A percentile compares a stretch with the other conserved stretches of the same genome.
phyloP scores from a whole-genome alignment of 805 yeast genomes.

The Cyberlindnera samutprakarnensis region DNA sequence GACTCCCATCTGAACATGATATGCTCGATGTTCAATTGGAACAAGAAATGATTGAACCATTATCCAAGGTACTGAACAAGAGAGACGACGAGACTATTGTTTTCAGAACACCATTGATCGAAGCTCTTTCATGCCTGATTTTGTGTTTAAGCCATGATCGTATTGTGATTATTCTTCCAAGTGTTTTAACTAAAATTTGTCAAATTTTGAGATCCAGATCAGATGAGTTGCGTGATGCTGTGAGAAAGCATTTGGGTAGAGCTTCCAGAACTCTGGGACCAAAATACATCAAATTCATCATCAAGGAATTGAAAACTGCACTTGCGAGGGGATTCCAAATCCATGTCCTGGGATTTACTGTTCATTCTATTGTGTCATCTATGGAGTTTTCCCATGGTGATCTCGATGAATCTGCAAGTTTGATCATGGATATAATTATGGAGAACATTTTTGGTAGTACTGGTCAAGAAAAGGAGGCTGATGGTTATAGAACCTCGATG shows the following conservation, averaged over 20 bases:
- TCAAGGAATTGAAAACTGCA: slow-evolving; percentile 73
- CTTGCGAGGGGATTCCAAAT: slow-evolving; percentile 85
- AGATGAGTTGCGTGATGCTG: slow-evolving; percentile 82
- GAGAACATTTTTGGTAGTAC: slow-evolving; percentile 89
- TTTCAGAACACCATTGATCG: slow-evolving; percentile 70
- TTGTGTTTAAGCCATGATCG: slow-evolving; percentile 52
- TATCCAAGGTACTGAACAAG: slow-evolving; percentile 49
- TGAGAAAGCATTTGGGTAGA: slow-evolving; percentile 65
- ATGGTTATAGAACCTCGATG: slow-evolving; percentile 78
- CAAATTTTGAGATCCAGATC: slow-evolving; percentile 80
- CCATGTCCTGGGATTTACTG: slow-evolving; percentile 84
- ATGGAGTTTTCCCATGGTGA: slow-evolving; percentile 60
- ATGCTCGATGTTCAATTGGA: slow-evolving; percentile 41
- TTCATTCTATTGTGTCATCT: slow-evolving; percentile 62
- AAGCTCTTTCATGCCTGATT: slow-evolving; percentile 65
- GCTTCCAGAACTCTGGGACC: slow-evolving; percentile 66
- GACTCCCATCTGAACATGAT: slow-evolving; percentile 29
- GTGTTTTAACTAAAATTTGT: slow-evolving; percentile 77
- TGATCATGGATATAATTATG: slow-evolving; percentile 71
- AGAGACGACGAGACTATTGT: slow-evolving; percentile 77
- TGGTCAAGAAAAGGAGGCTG: slow-evolving; percentile 92
- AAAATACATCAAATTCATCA: slow-evolving; percentile 60
- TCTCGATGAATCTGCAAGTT: slow-evolving; percentile 54
- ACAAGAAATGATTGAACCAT: slow-evolving; percentile 51
- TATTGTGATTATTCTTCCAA: slow-evolving; percentile 61